Conservation (phyloP, 139 green algal genomes). For the Ostreobium quekettii region DNA sequence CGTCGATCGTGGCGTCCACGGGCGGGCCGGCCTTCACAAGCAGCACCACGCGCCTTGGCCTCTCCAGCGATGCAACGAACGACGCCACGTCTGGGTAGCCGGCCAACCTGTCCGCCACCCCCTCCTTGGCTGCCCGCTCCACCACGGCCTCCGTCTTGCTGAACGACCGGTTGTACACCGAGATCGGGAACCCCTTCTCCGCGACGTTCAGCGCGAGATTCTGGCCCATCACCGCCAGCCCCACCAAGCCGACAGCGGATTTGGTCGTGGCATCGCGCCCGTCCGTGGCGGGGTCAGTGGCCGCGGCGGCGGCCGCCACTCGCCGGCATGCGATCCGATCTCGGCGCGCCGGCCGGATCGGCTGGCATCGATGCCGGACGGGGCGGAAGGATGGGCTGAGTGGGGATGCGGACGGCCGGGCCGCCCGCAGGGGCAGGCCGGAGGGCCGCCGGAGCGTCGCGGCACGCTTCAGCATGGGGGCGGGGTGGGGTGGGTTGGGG, state of each 20-base stretch:
- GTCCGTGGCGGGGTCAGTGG: too few relatives aligned
- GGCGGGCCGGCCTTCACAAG: slow-evolving; percentile 92
- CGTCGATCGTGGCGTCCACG: slow-evolving; percentile 90
- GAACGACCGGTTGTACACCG: slow-evolving; percentile 88
- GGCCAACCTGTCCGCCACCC: slow-evolving; percentile 69
- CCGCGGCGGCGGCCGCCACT: too few relatives aligned
- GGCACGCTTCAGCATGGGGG: too few relatives aligned
- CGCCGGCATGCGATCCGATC: too few relatives aligned
- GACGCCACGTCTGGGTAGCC: slow-evolving; percentile 88
- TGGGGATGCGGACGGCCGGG: too few relatives aligned
- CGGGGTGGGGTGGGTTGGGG: too few relatives aligned
- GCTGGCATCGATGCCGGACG: too few relatives aligned
- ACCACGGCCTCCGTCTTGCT: slow-evolving; percentile 93
- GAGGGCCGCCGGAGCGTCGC: too few relatives aligned
- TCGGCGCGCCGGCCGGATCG: too few relatives aligned
- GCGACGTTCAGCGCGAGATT: slow-evolving; percentile 98
- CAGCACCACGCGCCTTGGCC: slow-evolving; percentile 90
- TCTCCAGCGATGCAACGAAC: slow-evolving; percentile 88
- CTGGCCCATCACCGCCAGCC: slow-evolving; percentile 98
- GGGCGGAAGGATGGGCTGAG: too few relatives aligned
- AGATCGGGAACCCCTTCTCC: slow-evolving; percentile 96
- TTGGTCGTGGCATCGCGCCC: too few relatives aligned
- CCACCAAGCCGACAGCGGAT: slow-evolving; percentile 84
- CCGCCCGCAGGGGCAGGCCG: too few relatives aligned
- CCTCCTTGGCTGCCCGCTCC: slow-evolving; percentile 83